Conservation (phyloP, 768 basidiomycete genomes). For the Boletellus emodensis region DNA sequence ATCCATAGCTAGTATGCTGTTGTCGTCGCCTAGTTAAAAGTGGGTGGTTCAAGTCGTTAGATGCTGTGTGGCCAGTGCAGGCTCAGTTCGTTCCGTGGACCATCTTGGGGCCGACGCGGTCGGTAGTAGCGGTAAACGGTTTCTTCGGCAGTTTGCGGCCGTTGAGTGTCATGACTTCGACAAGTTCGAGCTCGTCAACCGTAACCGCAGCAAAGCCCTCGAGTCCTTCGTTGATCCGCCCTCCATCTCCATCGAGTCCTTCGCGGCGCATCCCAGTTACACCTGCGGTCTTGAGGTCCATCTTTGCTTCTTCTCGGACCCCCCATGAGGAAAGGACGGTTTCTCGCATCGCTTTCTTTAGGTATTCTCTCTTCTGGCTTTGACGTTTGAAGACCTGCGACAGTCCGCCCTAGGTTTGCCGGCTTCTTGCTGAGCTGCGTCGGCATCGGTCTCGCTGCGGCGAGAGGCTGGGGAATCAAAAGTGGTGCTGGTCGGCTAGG, state of each 20-base stretch:
- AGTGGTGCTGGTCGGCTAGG: conserved; percentile 64
- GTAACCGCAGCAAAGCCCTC: conserved; percentile 35
- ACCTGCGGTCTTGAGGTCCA: conserved; percentile 74
- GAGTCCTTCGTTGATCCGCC: conserved; percentile 32
- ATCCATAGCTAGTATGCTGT: conserved; percentile 18
- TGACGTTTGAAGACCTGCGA: background rate
- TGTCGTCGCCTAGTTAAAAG: background rate
- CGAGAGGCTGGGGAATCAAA: conserved; percentile 65
- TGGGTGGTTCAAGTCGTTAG: background rate
- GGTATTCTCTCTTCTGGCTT: conserved; percentile 39
- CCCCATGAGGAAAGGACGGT: conserved; percentile 79
- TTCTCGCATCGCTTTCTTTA: conserved; percentile 82
- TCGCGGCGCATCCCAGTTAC: conserved; percentile 75
- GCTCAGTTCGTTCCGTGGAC: background rate
- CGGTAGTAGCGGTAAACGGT: too few species aligned
- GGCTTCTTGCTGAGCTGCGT: conserved; percentile 82
- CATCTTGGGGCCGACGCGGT: too few species aligned
- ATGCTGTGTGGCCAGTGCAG: background rate
- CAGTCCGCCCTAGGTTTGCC: conserved; percentile 51
- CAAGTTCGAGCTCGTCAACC: conserved; percentile 53
- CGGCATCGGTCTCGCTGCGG: conserved; percentile 71
- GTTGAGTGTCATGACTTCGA: conserved; percentile 19
- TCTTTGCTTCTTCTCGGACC: conserved; percentile 82
- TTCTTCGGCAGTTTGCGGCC: conserved; percentile 24
- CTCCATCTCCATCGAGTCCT: conserved; percentile 44